Base-by-base conservation (phyloP, 2,329 filamentous ascomycete species). In the Thermomyces lanuginosus region DNA sequence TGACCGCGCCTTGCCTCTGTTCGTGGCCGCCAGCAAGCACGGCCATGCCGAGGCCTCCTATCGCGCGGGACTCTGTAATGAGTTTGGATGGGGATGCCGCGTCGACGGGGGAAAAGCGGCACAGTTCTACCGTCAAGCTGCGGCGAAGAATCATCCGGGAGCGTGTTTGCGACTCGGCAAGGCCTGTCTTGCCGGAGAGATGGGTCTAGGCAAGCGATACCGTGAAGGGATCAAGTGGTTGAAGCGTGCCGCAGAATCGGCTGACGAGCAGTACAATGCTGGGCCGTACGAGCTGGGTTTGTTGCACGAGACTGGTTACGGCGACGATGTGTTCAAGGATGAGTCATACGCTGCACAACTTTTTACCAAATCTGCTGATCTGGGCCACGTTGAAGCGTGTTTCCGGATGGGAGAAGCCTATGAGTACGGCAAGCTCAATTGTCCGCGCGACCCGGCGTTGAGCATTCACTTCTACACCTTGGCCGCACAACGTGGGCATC, bases 391-490 rank as follows among this genome's bases (percentile, higher is more conserved):
- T 2, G 77, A 92, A 39, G 84, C 89, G 16, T 81, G 76, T 43
- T 83, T 75, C 52, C 71, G 82, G 27, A 72, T 98, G 57, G 89
- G 89, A n/a, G 82, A 93, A 48, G 84, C 86, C 1, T 98, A 98
- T 48, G 89, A 98, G 56, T 82, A 92, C 45, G 89, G 89, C 8
- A 71, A 74, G 36, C 64, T 95, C 30, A 73, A 69, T 38, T 98
- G 89, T 45, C 89, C 89, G 1, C 72, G 75, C 27, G 89, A 98
- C 49, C 82, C 89, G 2, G 82, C 84, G 2, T 61, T 98, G 28
- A 93, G 83, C 37, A 83, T 98, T 6, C 89, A 98, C 51, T 98
- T 93, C 48, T 98, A 98, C 58, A 98, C 86, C 1, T 76, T 75
- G 14, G 86, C 89, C 8, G 89, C 89, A 2, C 79, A 92, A 44